Conservation (phyloP, 2,329 filamentous ascomycete genomes). For the Hirsutella thompsonii region DNA sequence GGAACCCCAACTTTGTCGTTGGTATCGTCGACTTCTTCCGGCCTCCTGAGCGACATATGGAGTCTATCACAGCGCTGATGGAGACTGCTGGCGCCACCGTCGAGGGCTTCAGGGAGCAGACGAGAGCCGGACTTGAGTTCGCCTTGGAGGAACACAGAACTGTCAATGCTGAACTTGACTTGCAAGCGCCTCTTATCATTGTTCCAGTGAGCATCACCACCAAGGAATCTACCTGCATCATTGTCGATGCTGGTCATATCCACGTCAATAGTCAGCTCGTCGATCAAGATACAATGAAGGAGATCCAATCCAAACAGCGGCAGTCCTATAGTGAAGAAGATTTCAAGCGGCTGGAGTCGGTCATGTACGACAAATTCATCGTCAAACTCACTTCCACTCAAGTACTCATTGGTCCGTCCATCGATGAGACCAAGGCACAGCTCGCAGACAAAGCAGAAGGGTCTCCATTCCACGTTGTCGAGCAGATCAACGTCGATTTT, state of each 20-base stretch:
- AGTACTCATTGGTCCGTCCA: constrained; percentile 84
- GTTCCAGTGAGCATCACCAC: constrained; percentile 85
- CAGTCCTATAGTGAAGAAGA: constrained; percentile 82
- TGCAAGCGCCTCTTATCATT: constrained; percentile 93
- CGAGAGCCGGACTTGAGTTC: constrained; percentile 88
- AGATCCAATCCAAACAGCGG: constrained; percentile 83
- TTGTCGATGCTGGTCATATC: constrained; percentile 91
- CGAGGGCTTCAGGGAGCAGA: constrained; percentile 89
- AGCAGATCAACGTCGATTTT: constrained; percentile 96
- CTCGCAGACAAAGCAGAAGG: constrained; percentile 54
- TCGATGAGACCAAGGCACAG: constrained; percentile 78
- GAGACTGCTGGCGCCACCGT: constrained; percentile 93
- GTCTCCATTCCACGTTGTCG: constrained; percentile 76
- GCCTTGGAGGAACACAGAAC: constrained; percentile 97
- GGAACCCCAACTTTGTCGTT: constrained; percentile 88
- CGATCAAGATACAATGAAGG: constrained; percentile 76
- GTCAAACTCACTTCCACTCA: constrained; percentile 92
- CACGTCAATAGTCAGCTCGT: constrained; percentile 90
- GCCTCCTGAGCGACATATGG: constrained; percentile 93
- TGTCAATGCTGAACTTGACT: constrained; percentile 87
- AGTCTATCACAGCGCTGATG: constrained; percentile 91
- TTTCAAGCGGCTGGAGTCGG: constrained; percentile 70
- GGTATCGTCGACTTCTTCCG: constrained; percentile 93
- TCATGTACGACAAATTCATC: constrained; percentile 97
- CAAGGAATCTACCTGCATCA: constrained; percentile 71